Conservation (phyloP, 208 protist genomes). For the Acanthamoeba royreba region DNA sequence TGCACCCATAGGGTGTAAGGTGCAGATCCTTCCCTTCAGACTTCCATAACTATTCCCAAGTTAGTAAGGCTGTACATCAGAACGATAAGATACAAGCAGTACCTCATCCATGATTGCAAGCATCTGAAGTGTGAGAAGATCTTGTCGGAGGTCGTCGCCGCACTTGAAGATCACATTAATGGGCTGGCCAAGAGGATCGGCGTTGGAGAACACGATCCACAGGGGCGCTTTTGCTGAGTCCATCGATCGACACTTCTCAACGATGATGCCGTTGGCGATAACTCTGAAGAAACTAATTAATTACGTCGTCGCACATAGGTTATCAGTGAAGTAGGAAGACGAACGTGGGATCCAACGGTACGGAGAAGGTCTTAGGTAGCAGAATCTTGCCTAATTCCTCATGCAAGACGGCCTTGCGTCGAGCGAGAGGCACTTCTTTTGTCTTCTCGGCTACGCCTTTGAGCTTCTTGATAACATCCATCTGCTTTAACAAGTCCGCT, state of each 20-base stretch:
- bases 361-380: neutral
- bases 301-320: too few species aligned
- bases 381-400: slow-evolving; percentile 21
- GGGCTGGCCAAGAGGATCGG: slow-evolving; percentile 39
- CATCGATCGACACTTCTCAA: slow-evolving; percentile 69
- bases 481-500: slow-evolving; percentile 16
- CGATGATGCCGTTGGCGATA: slow-evolving; percentile 54
- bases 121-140: slow-evolving; percentile 80
- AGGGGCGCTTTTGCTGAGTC: slow-evolving; percentile 73
- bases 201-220: slow-evolving; percentile 75
- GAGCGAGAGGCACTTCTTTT: slow-evolving; percentile 14
- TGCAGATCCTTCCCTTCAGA: slow-evolving; percentile 61
- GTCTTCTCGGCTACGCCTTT: neutral
- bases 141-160: slow-evolving; percentile 83
- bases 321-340: too few species aligned
- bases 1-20: slow-evolving; percentile 70
- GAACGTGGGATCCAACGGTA: slow-evolving; percentile 17
- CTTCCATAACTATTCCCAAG: slow-evolving; percentile 67
- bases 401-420: slow-evolving; percentile 33
- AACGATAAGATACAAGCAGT: too few species aligned
- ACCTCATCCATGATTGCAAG: slow-evolving; percentile 64
- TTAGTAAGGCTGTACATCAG: too few species aligned
- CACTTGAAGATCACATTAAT: slow-evolving; percentile 77
- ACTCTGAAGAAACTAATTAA: too few species aligned
- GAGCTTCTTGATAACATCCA: slow-evolving; percentile 38